A percentile compares a stretch with the other conserved stretches of the same genome.
Evolutionary conservation across 2,329 filamentous ascomycete genomes (phyloP).

Genomic region (Fusarium vanettenii): DNA sequence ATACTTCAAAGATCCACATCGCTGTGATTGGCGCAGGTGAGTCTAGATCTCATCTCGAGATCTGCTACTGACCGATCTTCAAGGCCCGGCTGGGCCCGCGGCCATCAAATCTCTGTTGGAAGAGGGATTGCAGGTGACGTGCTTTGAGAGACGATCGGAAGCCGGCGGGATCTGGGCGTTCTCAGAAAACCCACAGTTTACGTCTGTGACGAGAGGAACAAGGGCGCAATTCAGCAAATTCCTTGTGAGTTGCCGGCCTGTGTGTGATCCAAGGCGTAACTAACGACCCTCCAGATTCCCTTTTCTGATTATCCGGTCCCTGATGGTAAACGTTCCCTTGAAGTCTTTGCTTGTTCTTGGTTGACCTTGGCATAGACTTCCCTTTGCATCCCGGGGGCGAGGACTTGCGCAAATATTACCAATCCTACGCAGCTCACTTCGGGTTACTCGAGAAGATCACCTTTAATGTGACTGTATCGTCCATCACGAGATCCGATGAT

Average conservation of each 20-base stretch:
- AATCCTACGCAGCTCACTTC: constrained; percentile 36
- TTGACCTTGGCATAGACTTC: constrained; percentile 20
- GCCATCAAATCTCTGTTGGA: constrained; percentile 39
- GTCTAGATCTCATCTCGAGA: not conserved
- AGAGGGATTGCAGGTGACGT: constrained; percentile 40
- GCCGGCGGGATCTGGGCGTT: constrained; percentile 41
- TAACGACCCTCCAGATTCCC: constrained; percentile 15
- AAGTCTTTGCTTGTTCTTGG: too few species aligned
- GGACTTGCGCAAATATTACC: constrained; percentile 36
- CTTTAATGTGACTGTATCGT: constrained; percentile 22
- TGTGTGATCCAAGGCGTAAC: not conserved
- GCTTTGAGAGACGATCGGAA: constrained; percentile 37
- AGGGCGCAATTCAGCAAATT: constrained; percentile 42
- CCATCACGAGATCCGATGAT: constrained; percentile 23
- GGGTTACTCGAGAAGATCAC: constrained; percentile 25
- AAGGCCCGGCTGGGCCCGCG: constrained; percentile 38
- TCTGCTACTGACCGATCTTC: not conserved
- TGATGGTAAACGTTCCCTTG: constrained; percentile 18
- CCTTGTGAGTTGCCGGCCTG: constrained; percentile 18
- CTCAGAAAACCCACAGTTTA: constrained; percentile 33
- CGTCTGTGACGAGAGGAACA: constrained; percentile 34
- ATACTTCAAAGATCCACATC: constrained; percentile 18
- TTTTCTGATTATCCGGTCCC: constrained; percentile 41
- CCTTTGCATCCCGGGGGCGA: constrained; percentile 24
- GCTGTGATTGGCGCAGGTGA: constrained; percentile 39